Evolutionary conservation across 208 protist species (phyloP).

Genomic region (Acanthamoeba sp.): DNA sequence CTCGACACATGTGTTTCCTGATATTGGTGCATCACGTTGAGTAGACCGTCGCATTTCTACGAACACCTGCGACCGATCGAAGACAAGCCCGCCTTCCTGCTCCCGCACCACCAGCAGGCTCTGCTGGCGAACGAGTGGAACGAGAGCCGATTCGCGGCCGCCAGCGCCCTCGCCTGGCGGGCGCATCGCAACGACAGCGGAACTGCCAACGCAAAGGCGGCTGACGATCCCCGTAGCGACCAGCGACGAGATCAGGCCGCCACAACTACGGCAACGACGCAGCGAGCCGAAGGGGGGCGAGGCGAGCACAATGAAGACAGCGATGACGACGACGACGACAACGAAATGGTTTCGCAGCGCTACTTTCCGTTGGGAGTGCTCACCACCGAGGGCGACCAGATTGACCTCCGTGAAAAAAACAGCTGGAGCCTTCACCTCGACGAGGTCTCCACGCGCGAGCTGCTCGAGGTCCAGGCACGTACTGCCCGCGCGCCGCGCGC

Average conservation of each 20-base stretch:
- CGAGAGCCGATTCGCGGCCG: no score
- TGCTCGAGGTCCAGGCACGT: not conserved
- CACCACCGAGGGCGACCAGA: not conserved
- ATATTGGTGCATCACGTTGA: constrained; percentile 95
- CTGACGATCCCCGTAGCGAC: no score
- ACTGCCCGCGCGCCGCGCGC: no score
- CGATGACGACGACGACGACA: not conserved
- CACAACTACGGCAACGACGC: not conserved
- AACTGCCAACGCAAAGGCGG: no score
- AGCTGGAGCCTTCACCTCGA: constrained; percentile 87
- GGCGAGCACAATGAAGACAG: not conserved
- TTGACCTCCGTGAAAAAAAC: constrained; percentile 29
- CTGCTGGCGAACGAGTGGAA: constrained; percentile 59
- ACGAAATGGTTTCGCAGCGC: not conserved
- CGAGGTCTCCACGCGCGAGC: constrained; percentile 88
- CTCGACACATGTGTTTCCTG: constrained; percentile 87
- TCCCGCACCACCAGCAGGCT: not conserved
- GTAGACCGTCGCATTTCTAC: constrained; percentile 94
- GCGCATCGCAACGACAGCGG: no score
- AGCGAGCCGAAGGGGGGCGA: no score
- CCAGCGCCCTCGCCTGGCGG: no score
- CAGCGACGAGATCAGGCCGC: no score
- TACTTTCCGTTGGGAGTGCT: not conserved
- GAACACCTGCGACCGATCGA: constrained; percentile 93
- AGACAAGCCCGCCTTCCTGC: not conserved